Percentiles rank a stretch among this genome's conserved stretches.
Evolutionary conservation across 768 basidiomycete genomes (phyloP).

Genomic region (Boletus insuetus): DNA sequence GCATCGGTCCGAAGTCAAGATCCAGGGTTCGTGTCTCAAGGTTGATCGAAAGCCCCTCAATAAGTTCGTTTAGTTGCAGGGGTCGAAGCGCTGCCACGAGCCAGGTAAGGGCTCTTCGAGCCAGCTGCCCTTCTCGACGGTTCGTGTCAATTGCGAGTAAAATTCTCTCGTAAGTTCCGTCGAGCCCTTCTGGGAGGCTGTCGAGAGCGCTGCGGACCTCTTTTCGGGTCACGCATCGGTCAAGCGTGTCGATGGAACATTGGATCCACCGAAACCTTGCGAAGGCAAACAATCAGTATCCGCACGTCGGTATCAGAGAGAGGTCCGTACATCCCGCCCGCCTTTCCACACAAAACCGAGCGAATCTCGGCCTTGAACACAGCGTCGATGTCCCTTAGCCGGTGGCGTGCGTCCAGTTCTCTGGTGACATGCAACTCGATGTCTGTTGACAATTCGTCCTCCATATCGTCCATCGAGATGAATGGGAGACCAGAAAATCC

Average conservation of each 20-base stretch:
- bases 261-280: constrained; percentile 1
- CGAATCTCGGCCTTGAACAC: neutral
- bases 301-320: neutral
- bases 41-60: neutral
- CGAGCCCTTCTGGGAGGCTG: neutral
- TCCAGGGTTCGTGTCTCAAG: neutral
- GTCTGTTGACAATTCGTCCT: neutral
- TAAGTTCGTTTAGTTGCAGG: neutral
- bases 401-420: neutral
- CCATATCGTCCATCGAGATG: neutral
- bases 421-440: neutral
- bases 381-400: neutral
- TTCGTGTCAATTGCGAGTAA: neutral
- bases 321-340: too few species aligned
- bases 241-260: neutral
- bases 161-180: neutral
- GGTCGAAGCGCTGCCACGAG: neutral
- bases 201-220: neutral
- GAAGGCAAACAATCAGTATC: neutral
- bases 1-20: neutral
- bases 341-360: neutral
- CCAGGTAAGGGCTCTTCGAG: neutral
- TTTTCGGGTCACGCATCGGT: neutral
- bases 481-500: neutral
- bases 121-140: neutral